Base-by-base conservation (phyloP, 768 basidiomycete genomes). In the Phaffia australis region DNA sequence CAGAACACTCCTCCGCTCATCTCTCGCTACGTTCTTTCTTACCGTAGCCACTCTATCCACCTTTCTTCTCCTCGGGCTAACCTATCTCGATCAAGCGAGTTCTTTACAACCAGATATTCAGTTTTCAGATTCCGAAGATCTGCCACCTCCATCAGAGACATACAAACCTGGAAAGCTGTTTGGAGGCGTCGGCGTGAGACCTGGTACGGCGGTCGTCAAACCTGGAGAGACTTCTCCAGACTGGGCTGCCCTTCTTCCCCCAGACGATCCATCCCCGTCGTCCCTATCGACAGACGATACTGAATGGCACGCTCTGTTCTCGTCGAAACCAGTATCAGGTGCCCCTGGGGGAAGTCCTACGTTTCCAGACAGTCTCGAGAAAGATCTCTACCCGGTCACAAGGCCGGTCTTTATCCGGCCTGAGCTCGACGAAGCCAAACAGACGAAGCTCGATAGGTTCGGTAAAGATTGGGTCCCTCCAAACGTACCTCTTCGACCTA, bases 201-300 rank as follows among this genome's bases (percentile, higher is more conserved):
- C 35, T 4, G 35, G 35, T 42, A 42, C 35, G 11, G 35, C 35
- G 6, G 35, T 42, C 35, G 35, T 42, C 35, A 42, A 42, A 11
- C 35, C 35, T 42, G 35, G 35, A 42, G 35, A 42, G 35, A 42
- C 35, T 11, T 4, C 35, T 42, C 66, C 54, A 19, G 60, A 67
- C 29, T 67, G 60, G 60, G 23, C 66, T 15, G 23, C 21, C 11
- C 29, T 62, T 25, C 47, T 67, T 19, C 52, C 66, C 29, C 60
- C 66, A 3, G 32, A 55, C 18, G 2, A n/a, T 8, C 66, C 66
- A 2, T 11, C 54, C 21, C 27, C 35, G 1, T 42, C 42, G 35
- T 30, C 35, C 29, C 54, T 61, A 0, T 55, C 60, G 1, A 16
- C 18, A 3, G 27, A 21, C 9, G 50, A 30, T 23, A 54, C 30